Percentiles rank a stretch among this genome's conserved stretches.
phyloP scores from a whole-genome alignment of 306 rosid species.

The Urtica urens region DNA sequence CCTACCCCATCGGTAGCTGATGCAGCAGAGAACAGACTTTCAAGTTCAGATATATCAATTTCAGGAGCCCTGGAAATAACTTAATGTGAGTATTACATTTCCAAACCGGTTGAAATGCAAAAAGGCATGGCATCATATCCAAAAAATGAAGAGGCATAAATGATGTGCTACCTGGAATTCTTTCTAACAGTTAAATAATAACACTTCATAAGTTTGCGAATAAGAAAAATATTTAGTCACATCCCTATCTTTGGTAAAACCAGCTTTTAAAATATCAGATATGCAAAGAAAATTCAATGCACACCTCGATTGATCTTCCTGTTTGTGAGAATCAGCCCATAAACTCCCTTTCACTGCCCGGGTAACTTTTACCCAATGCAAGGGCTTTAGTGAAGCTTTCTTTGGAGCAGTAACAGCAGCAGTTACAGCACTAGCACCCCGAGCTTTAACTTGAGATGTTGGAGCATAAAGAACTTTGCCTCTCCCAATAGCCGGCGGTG shows the following conservation, averaged over 20 bases:
- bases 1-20: slow-evolving; percentile 59
- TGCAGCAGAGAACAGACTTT: slow-evolving; percentile 89
- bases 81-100: background rate
- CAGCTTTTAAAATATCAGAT: background rate
- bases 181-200: no score
- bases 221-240: no score
- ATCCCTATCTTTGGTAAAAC: background rate
- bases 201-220: no score
- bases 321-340: slow-evolving; percentile 91
- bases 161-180: background rate
- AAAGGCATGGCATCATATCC: slow-evolving; percentile 11
- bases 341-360: slow-evolving; percentile 84
- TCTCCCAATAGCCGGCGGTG: slow-evolving; percentile 29
- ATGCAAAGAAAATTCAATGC: slow-evolving; percentile 14
- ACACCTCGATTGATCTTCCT: slow-evolving; percentile 66
- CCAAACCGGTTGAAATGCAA: slow-evolving; percentile 5
- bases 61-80: slow-evolving; percentile 73
- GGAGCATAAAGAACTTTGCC: slow-evolving; percentile 36
- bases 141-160: background rate
- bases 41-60: slow-evolving; percentile 95
- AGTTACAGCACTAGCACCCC: slow-evolving; percentile 37
- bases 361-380: slow-evolving; percentile 95
- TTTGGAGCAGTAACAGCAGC: slow-evolving; percentile 46
- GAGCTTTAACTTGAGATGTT: slow-evolving; percentile 48
- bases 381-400: slow-evolving; percentile 60